Evolutionary conservation across 352 stramenopile species (phyloP).

Genomic region (Pythium dissotocum): DNA sequence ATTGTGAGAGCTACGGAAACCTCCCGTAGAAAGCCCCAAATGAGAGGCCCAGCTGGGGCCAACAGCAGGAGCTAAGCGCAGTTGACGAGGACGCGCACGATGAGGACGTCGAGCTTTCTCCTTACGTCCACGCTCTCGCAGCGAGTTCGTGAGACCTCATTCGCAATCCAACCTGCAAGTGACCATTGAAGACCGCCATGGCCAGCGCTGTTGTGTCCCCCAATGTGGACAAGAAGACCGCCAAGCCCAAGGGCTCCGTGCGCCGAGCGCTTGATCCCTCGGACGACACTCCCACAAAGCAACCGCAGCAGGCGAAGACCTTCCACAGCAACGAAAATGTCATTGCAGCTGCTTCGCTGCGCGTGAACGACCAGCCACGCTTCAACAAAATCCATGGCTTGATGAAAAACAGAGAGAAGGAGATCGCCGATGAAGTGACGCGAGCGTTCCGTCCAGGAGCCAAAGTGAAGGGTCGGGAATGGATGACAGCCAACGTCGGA

Average conservation of each 20-base stretch:
- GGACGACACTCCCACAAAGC: background rate
- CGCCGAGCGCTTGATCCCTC: background rate
- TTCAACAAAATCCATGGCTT: constrained; percentile 11
- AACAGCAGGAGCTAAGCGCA: background rate
- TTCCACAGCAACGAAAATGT: constrained; percentile 9
- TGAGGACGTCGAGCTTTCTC: background rate
- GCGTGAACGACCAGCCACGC: background rate
- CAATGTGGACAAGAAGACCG: background rate
- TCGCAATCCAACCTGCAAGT: background rate
- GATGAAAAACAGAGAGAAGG: constrained; percentile 4
- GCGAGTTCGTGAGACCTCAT: background rate
- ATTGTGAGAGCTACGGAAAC: too few relatives aligned
- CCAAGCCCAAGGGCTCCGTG: background rate
- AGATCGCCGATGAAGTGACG: constrained; percentile 1
- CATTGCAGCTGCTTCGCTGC: background rate
- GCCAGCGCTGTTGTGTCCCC: background rate
- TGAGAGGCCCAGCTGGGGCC: background rate
- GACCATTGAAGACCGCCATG: background rate
- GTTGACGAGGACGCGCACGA: background rate
- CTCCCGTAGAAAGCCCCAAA: too few relatives aligned
- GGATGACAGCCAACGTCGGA: constrained; percentile 15
- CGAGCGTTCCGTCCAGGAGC: background rate
- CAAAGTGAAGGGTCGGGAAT: background rate
- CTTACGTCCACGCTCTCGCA: too few relatives aligned
- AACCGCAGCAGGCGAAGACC: background rate